phyloP scores from a whole-genome alignment of 2,329 filamentous ascomycete genomes.

The Plectosphaerella sp. region DNA sequence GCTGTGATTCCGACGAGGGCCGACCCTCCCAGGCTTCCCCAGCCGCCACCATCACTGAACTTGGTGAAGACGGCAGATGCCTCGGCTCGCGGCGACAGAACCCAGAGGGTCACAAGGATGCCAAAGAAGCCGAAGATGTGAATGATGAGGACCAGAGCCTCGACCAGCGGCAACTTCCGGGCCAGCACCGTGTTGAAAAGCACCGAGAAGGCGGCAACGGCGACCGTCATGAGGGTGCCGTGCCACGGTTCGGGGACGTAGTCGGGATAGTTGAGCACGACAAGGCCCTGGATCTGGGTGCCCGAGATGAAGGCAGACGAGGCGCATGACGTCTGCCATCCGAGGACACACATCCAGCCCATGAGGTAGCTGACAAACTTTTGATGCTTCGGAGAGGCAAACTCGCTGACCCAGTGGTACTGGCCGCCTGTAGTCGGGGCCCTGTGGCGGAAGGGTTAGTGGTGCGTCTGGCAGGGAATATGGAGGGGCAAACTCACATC shows the following conservation, averaged over 20 bases:
- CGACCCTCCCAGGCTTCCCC: slow-evolving; percentile 25
- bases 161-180: slow-evolving; percentile 33
- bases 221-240: slow-evolving; percentile 36
- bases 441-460: slow-evolving; percentile 14
- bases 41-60: slow-evolving; percentile 24
- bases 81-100: slow-evolving; percentile 23
- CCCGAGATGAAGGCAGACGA: slow-evolving; percentile 35
- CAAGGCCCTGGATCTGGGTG: slow-evolving; percentile 38
- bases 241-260: slow-evolving; percentile 34
- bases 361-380: slow-evolving; percentile 48
- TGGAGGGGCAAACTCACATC: slow-evolving; percentile 24
- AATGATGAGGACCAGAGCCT: slow-evolving; percentile 36
- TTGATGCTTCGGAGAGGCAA: slow-evolving; percentile 41
- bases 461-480: background rate
- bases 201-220: slow-evolving; percentile 32
- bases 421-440: slow-evolving; percentile 54
- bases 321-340: slow-evolving; percentile 38
- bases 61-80: slow-evolving; percentile 20
- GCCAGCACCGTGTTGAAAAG: slow-evolving; percentile 38
- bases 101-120: slow-evolving; percentile 33
- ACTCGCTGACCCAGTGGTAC: slow-evolving; percentile 55
- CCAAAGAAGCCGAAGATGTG: slow-evolving; percentile 20
- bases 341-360: slow-evolving; percentile 41
- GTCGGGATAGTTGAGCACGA: slow-evolving; percentile 28
- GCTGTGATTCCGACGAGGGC: slow-evolving; percentile 33